Percentiles rank a stretch among this genome's conserved stretches.
These are phyloP conservation scores for Trametes cinnabarina DNA, from an alignment of 768 basidiomycete species.

Conservation along the genomic window DNA sequence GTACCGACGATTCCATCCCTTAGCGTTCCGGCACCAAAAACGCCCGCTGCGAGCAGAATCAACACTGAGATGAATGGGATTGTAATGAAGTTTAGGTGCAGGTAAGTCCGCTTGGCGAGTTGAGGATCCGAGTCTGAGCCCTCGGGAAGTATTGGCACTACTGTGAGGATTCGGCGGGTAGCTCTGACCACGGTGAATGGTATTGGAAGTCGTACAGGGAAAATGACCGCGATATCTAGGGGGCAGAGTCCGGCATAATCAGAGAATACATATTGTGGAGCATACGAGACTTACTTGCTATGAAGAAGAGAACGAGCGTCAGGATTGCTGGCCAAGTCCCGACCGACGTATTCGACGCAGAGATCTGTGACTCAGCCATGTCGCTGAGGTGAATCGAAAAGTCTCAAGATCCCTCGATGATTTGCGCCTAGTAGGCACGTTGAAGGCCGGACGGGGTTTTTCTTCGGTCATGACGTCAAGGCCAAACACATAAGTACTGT, in stretches of 20 bases:
- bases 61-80: conserved; percentile 32
- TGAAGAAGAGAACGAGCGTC: conserved; percentile 26
- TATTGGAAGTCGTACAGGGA: conserved; percentile 23
- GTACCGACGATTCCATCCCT: conserved; percentile 77
- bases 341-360: background rate
- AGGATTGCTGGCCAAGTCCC: conserved; percentile 27
- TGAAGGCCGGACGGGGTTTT: no score
- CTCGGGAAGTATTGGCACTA: background rate
- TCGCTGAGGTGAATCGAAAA: background rate
- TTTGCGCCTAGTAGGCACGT: no score
- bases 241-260: no score
- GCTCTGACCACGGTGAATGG: background rate
- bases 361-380: background rate
- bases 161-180: background rate
- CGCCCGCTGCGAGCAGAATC: conserved; percentile 28
- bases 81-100: conserved; percentile 32
- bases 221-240: conserved; percentile 27
- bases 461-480: no score
- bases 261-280: no score
- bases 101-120: conserved; percentile 7
- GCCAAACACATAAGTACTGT: no score
- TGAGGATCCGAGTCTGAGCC: background rate
- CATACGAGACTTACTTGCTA: conserved; percentile 24
- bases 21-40: conserved; percentile 43
- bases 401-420: no score